Evolutionary conservation across 1,139 yeast species (phyloP).

Genomic region (Geotrichum bryndzae): DNA sequence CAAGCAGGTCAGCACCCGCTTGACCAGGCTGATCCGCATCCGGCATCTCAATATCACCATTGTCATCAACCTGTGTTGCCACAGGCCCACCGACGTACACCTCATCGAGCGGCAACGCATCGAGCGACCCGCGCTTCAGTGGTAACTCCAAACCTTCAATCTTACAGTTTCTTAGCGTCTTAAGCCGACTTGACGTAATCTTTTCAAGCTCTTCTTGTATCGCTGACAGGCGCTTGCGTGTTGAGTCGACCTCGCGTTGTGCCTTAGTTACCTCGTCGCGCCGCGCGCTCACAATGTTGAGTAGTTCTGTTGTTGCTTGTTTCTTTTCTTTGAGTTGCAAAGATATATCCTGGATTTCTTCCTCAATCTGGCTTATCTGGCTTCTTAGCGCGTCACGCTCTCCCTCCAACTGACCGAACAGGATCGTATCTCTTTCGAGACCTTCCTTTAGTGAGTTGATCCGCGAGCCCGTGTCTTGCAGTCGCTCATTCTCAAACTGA

Average conservation of each 20-base stretch:
- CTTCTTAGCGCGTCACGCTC: slow-evolving; percentile 13
- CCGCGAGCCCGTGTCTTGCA: slow-evolving; percentile 46
- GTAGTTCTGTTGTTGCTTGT: slow-evolving; percentile 17
- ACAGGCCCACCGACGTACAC: slow-evolving; percentile 15
- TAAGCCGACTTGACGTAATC: slow-evolving; percentile 52
- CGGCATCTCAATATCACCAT: slow-evolving; percentile 18
- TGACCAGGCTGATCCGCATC: slow-evolving; percentile 14
- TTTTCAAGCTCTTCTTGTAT: slow-evolving; percentile 53
- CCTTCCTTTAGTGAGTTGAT: slow-evolving; percentile 38
- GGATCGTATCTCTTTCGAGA: slow-evolving; percentile 30
- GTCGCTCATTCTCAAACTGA: slow-evolving; percentile 56
- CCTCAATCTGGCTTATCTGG: slow-evolving; percentile 23
- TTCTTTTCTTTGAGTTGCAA: slow-evolving; percentile 36
- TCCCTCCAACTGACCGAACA: slow-evolving; percentile 20
- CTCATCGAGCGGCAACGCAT: slow-evolving; percentile 42
- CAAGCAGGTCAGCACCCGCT: slow-evolving; percentile 30
- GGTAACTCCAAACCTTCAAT: slow-evolving; percentile 68
- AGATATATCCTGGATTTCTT: slow-evolving; percentile 30
- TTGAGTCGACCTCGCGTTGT: slow-evolving; percentile 16
- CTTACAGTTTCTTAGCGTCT: slow-evolving; percentile 65
- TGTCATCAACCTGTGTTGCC: slow-evolving; percentile 19
- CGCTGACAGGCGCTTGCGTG: slow-evolving; percentile 36
- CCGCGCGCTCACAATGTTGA: slow-evolving; percentile 11
- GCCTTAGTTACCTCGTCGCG: slow-evolving; percentile 14
- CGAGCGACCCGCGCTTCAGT: slow-evolving; percentile 52